A percentile compares a stretch with the other conserved stretches of the same genome.
These are phyloP conservation scores for Pochonia chlamydosporia DNA, from an alignment of 2,329 filamentous ascomycete species.

Conservation along the genomic window DNA sequence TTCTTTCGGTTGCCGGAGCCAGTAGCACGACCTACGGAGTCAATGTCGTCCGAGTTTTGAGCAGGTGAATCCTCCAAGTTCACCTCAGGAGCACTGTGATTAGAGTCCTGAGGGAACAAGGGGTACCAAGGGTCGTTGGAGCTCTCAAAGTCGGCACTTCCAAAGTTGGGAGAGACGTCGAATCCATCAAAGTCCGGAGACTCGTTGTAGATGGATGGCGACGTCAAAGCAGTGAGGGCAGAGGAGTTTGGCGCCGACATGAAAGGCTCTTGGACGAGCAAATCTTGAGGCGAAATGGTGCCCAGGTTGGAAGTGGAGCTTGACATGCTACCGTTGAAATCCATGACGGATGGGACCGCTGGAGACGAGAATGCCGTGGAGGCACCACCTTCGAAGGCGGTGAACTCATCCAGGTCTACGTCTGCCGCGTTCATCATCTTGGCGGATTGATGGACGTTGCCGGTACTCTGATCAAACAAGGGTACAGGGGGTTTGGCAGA, in stretches of 20 bases:
- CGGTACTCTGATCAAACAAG: constrained; percentile 58
- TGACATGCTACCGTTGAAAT: constrained; percentile 40
- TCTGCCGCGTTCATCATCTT: constrained; percentile 47
- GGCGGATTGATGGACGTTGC: constrained; percentile 41
- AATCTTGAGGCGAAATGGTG: constrained; percentile 81
- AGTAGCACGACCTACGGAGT: constrained; percentile 35
- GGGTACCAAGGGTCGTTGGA: constrained; percentile 61
- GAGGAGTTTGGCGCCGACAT: constrained; percentile 76
- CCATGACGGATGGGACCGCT: constrained; percentile 43
- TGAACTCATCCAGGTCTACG: constrained; percentile 53
- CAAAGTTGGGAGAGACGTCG: constrained; percentile 75
- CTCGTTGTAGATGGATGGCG: constrained; percentile 71
- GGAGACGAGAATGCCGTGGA: constrained; percentile 50
- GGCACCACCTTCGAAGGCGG: constrained; percentile 48
- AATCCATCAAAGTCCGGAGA: constrained; percentile 72
- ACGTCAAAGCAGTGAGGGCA: constrained; percentile 78
- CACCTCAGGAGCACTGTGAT: constrained; percentile 17
- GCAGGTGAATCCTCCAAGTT: constrained; percentile 36
- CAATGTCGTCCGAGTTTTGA: constrained; percentile 41
- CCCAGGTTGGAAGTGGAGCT: constrained; percentile 50
- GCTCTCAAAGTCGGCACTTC: constrained; percentile 48
- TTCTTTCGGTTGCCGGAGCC: constrained; percentile 38
- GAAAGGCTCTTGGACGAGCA: constrained; percentile 63
- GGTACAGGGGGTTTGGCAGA: constrained; percentile 63
- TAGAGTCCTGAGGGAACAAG: constrained; percentile 57